Evolutionary conservation across 345 rosid genomes (phyloP).

Genomic region (Boechera retrofracta): DNA sequence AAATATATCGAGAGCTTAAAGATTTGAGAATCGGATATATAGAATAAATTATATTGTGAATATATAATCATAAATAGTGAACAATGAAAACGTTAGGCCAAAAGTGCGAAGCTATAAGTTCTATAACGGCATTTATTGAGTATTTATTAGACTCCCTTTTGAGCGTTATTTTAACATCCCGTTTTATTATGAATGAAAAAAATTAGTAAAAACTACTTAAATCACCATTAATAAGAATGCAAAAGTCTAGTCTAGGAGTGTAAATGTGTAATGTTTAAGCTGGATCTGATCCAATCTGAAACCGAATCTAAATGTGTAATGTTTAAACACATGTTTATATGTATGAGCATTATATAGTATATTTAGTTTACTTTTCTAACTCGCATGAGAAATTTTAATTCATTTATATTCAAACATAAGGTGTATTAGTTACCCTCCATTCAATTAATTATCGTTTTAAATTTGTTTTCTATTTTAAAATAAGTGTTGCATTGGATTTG

Average conservation of each 20-base stretch:
- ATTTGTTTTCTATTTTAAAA: background rate
- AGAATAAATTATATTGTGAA: background rate
- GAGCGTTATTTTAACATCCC: slow-evolving; percentile 4
- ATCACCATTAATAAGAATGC: background rate
- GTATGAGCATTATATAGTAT: background rate
- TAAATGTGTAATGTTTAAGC: too few relatives aligned
- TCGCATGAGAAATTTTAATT: background rate
- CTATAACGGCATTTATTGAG: background rate
- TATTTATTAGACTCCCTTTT: slow-evolving; percentile 2
- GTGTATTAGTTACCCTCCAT: background rate
- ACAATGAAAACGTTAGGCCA: slow-evolving; percentile 4
- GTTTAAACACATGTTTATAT: too few relatives aligned
- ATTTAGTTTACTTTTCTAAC: background rate
- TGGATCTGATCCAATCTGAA: too few relatives aligned
- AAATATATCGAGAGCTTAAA: background rate
- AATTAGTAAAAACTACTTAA: background rate
- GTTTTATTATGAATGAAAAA: background rate
- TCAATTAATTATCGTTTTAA: background rate
- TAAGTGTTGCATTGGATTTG: background rate
- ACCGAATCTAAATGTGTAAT: too few relatives aligned
- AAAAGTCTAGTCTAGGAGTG: too few relatives aligned
- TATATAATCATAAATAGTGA: background rate
- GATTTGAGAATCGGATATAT: background rate
- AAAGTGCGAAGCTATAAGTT: background rate
- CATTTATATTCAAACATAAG: background rate